phyloP scores from a whole-genome alignment of 2,329 filamentous ascomycete genomes.

The Mycosphaerella arachidis region DNA sequence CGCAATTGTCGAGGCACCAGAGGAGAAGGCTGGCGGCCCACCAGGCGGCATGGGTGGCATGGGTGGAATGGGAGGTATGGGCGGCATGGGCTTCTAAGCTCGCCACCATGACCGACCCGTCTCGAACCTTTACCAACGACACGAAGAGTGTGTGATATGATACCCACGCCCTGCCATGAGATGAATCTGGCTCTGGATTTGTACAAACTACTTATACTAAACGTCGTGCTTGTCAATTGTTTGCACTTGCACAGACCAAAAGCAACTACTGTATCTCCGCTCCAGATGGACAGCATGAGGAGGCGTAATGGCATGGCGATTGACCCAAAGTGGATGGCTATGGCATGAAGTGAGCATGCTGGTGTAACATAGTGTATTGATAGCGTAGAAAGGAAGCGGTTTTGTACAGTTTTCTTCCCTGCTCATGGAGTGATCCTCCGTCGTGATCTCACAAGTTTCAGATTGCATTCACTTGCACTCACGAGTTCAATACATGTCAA shows the following conservation, averaged over 20 bases:
- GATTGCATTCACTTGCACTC: too few relatives aligned
- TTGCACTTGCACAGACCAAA: constrained; percentile 7
- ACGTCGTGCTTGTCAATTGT: constrained; percentile 10
- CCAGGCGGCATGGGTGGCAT: constrained; percentile 54
- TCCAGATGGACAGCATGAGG: constrained; percentile 7
- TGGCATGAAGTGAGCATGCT: constrained; percentile 1
- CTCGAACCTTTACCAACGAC: background rate
- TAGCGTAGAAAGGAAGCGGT: constrained; percentile 14
- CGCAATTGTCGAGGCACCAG: constrained; percentile 90
- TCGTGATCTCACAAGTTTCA: too few relatives aligned
- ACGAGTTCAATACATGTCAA: too few relatives aligned
- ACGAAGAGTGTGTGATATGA: constrained; percentile 11
- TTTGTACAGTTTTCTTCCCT: constrained; percentile 1
- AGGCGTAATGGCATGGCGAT: constrained; percentile 8
- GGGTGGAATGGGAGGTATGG: constrained; percentile 51
- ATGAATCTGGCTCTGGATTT: constrained; percentile 3
- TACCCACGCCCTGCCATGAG: constrained; percentile 10
- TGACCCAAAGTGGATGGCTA: background rate
- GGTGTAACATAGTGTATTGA: constrained; percentile 19
- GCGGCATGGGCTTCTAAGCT: constrained; percentile 27
- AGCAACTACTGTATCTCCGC: constrained; percentile 9
- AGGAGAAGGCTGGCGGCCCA: constrained; percentile 70
- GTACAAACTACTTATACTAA: constrained; percentile 11
- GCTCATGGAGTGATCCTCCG: too few relatives aligned
- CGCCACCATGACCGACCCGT: background rate